Conservation (phyloP, 306 rosid species). For the Hippophae rhamnoides region DNA sequence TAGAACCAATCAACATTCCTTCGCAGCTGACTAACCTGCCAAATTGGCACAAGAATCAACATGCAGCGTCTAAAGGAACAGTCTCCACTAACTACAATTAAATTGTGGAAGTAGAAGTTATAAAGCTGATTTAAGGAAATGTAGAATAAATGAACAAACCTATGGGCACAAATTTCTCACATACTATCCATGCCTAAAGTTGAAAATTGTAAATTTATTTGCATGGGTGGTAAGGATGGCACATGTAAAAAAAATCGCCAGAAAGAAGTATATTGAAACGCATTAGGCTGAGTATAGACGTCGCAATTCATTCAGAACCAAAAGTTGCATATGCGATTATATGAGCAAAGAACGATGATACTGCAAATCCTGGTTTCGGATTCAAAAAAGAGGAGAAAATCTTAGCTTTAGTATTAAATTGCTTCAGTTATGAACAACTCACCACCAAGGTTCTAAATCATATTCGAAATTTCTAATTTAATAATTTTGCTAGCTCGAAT, state of each 20-base stretch:
- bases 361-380: background rate
- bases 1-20: conserved; percentile 75
- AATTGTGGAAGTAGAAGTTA: background rate
- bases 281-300: too few species aligned
- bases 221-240: too few species aligned
- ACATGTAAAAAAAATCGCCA: too few species aligned
- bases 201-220: too few species aligned
- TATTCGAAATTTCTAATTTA: background rate
- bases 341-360: background rate
- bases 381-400: too few species aligned
- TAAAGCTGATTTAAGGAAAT: background rate
- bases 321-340: background rate
- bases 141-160: background rate
- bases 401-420: too few species aligned
- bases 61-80: background rate
- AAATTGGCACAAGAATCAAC: conserved; percentile 22
- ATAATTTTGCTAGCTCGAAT: background rate
- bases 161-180: background rate
- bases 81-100: background rate
- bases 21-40: conserved; percentile 78
- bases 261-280: too few species aligned
- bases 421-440: too few species aligned
- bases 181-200: too few species aligned
- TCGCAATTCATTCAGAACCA: too few species aligned
- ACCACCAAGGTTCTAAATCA: background rate